phyloP scores from a whole-genome alignment of 768 basidiomycete species.

The Tricholoma sp. region DNA sequence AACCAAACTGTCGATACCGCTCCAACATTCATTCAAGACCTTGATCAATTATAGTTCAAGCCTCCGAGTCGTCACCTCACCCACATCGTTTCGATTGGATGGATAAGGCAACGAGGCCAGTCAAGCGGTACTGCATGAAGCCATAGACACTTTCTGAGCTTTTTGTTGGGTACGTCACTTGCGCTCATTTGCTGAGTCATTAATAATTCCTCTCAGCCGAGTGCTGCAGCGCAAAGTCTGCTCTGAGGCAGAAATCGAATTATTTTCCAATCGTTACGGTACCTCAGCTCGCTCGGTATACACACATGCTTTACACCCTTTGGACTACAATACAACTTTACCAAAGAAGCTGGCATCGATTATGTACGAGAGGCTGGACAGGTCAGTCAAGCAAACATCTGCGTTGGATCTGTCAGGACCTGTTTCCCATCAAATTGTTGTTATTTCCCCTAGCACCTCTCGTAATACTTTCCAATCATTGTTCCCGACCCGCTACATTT shows the following conservation, averaged over 20 bases:
- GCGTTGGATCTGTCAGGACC: slow-evolving; percentile 5
- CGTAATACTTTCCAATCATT: slow-evolving; percentile 5
- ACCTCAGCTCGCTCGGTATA: slow-evolving; percentile 4
- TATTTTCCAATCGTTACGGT: neutral
- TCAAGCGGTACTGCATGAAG: slow-evolving; percentile 9
- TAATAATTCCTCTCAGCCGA: slow-evolving; percentile 4
- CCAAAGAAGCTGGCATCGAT: neutral
- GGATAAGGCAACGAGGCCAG: slow-evolving; percentile 6
- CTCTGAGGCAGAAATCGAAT: slow-evolving; percentile 6
- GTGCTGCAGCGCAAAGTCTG: slow-evolving; percentile 3
- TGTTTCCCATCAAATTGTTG: slow-evolving; percentile 8
- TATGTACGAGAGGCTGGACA: neutral
- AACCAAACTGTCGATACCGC: slow-evolving; percentile 7
- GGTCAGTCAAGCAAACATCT: slow-evolving; percentile 3
- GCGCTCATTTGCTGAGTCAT: slow-evolving; percentile 1
- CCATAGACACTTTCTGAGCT: slow-evolving; percentile 12
- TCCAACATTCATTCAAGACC: slow-evolving; percentile 9
- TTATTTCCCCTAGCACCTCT: slow-evolving; percentile 10
- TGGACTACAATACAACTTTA: neutral
- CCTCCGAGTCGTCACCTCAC: slow-evolving; percentile 12
- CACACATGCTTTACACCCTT: neutral
- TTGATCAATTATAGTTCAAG: slow-evolving; percentile 11
- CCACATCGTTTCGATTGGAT: slow-evolving; percentile 6
- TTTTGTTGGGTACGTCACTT: slow-evolving; percentile 8
- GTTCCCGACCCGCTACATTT: slow-evolving; percentile 11